These are phyloP conservation scores for Vigna nakashimae DNA, from an alignment of 306 rosid species.

Conservation along the genomic window DNA sequence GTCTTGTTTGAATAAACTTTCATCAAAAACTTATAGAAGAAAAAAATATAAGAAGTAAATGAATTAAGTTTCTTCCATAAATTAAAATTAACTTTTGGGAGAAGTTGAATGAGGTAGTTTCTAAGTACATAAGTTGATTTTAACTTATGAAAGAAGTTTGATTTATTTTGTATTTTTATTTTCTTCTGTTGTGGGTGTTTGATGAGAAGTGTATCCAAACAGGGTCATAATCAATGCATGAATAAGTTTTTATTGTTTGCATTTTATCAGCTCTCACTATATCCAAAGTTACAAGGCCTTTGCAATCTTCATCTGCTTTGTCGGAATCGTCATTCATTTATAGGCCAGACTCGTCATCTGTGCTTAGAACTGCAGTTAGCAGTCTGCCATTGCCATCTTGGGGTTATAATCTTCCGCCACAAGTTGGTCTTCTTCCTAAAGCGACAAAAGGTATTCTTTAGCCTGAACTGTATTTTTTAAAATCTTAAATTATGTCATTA, in stretches of 20 bases:
- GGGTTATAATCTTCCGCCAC: constrained; percentile 55
- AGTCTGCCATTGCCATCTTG: constrained; percentile 59
- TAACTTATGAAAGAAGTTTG: neutral
- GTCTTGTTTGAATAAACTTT: neutral
- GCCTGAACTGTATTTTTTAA: constrained; percentile 11
- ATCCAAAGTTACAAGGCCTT: constrained; percentile 48
- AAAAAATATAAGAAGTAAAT: no score
- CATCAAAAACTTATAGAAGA: neutral
- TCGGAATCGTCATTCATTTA: constrained; percentile 52
- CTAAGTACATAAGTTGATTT: neutral
- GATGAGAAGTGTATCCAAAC: neutral
- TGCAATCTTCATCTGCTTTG: constrained; percentile 59
- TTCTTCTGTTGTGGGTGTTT: neutral
- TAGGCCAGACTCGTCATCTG: constrained; percentile 62
- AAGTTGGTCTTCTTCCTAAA: constrained; percentile 43
- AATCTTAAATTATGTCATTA: constrained; percentile 6
- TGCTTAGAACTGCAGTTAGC: constrained; percentile 54
- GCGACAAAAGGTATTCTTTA: constrained; percentile 59
- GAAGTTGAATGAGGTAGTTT: neutral
- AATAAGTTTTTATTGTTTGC: constrained; percentile 23
- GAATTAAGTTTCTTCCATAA: no score
- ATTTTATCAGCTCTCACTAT: constrained; percentile 52
- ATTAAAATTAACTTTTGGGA: neutral
- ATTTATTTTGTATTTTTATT: no score
- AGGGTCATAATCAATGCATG: neutral